These are phyloP conservation scores for Aspergillus costaricaensis DNA, from an alignment of 2,329 filamentous ascomycete genomes.

Conservation along the genomic window DNA sequence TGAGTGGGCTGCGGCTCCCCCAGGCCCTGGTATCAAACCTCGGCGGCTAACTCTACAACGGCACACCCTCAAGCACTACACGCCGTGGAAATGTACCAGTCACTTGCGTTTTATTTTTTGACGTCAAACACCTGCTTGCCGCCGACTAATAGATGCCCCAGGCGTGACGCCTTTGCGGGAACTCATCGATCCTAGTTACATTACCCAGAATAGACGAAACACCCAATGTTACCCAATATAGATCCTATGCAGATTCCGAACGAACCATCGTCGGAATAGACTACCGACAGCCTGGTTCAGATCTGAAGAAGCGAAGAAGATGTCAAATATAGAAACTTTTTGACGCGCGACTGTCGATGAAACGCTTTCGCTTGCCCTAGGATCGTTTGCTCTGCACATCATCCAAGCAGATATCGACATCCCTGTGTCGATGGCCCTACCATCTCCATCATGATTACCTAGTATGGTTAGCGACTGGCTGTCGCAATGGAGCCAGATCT, in stretches of 20 bases:
- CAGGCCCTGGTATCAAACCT: constrained; percentile 15
- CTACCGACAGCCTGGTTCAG: constrained; percentile 17
- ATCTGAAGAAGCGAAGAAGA: constrained; percentile 33
- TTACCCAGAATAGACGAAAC: constrained; percentile 31
- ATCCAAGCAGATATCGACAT: constrained; percentile 15
- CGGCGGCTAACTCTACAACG: constrained; percentile 21
- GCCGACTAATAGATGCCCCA: constrained; percentile 18
- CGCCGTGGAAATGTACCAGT: constrained; percentile 12
- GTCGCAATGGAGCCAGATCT: constrained; percentile 38
- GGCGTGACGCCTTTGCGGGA: constrained; percentile 15
- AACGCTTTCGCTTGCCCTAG: constrained; percentile 32
- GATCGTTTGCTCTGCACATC: constrained; percentile 30
- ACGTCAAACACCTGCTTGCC: constrained; percentile 19
- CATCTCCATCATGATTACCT: constrained; percentile 31
- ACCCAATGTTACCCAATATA: constrained; percentile 27
- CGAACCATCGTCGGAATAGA: constrained; percentile 25
- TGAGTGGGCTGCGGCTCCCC: constrained; percentile 15
- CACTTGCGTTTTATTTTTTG: not conserved
- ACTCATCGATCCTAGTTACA: constrained; percentile 21
- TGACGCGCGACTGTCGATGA: constrained; percentile 44
- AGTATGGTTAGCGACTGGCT: constrained; percentile 29
- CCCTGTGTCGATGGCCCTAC: constrained; percentile 10
- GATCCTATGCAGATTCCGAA: constrained; percentile 25
- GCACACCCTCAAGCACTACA: constrained; percentile 11
- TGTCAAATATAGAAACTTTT: constrained; percentile 46